Conservation (phyloP, 2,329 filamentous ascomycete genomes). For the Blastomyces parvus region DNA sequence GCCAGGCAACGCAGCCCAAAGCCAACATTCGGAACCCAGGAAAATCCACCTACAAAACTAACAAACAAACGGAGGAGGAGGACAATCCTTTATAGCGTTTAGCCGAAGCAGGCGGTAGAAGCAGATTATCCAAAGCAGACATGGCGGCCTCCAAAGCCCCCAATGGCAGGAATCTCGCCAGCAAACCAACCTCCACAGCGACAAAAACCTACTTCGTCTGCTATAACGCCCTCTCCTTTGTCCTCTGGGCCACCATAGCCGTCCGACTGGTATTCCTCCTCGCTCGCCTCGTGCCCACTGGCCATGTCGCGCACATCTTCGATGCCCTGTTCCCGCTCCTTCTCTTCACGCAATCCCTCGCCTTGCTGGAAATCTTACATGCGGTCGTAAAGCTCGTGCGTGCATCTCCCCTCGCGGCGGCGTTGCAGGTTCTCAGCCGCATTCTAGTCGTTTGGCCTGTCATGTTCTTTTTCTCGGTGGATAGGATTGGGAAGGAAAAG, state of each 20-base stretch:
- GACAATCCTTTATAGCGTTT: background rate
- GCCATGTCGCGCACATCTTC: conserved; percentile 35
- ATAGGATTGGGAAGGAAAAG: conserved; percentile 55
- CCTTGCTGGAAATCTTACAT: conserved; percentile 74
- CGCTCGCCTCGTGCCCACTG: conserved; percentile 42
- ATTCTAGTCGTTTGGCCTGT: conserved; percentile 85
- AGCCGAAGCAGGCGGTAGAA: background rate
- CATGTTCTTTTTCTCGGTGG: conserved; percentile 60
- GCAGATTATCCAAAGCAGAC: background rate
- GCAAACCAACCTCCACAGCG: background rate
- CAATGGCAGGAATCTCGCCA: background rate
- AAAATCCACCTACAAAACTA: background rate
- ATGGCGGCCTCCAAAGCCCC: background rate
- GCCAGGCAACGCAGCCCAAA: background rate
- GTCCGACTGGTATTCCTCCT: conserved; percentile 54
- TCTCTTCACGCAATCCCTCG: conserved; percentile 67
- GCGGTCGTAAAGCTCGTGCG: conserved; percentile 71
- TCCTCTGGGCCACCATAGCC: conserved; percentile 71
- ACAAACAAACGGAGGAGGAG: background rate
- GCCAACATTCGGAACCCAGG: background rate
- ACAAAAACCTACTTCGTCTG: conserved; percentile 58
- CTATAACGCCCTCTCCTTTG: conserved; percentile 73
- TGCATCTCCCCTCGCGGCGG: conserved; percentile 72
- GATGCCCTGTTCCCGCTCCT: conserved; percentile 38
- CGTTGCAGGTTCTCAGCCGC: conserved; percentile 81